phyloP scores from a whole-genome alignment of 2,329 filamentous ascomycete species.

The Botrytis medusae region DNA sequence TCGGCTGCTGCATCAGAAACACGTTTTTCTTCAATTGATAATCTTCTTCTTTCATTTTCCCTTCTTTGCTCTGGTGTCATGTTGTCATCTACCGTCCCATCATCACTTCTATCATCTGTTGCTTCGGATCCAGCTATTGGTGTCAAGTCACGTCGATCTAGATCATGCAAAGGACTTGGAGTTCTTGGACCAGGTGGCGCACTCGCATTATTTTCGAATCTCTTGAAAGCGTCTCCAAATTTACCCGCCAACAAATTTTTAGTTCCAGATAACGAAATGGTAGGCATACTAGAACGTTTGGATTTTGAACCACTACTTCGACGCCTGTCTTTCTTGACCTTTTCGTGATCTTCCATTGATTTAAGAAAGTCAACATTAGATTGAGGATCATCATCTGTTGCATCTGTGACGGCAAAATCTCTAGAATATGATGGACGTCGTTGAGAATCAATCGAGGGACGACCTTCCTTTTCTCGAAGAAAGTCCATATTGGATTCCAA shows the following conservation, averaged over 20 bases:
- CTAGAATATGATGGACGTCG: conserved; percentile 35
- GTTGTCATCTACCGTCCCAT: conserved; percentile 65
- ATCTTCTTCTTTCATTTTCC: conserved; percentile 77
- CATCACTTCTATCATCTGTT: conserved; percentile 66
- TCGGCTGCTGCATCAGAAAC: conserved; percentile 88
- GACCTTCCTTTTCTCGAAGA: conserved; percentile 69
- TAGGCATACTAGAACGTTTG: conserved; percentile 72
- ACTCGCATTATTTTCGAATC: conserved; percentile 65
- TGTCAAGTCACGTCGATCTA: conserved; percentile 50
- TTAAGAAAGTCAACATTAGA: conserved; percentile 84
- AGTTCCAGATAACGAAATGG: conserved; percentile 66
- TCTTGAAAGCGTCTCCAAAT: conserved; percentile 91
- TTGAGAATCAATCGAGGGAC: conserved; percentile 36
- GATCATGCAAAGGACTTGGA: conserved; percentile 44
- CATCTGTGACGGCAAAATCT: conserved; percentile 39
- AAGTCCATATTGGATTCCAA: conserved; percentile 81
- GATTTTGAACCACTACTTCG: conserved; percentile 55
- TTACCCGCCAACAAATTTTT: conserved; percentile 83
- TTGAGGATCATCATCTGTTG: conserved; percentile 53
- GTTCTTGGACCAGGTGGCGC: conserved; percentile 45
- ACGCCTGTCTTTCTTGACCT: conserved; percentile 52
- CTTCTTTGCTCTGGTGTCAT: conserved; percentile 85
- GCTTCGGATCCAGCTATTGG: conserved; percentile 77
- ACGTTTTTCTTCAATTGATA: conserved; percentile 85
- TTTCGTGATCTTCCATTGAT: conserved; percentile 66